Conservation (phyloP, 805 yeast genomes). For the Starmerella floris region DNA sequence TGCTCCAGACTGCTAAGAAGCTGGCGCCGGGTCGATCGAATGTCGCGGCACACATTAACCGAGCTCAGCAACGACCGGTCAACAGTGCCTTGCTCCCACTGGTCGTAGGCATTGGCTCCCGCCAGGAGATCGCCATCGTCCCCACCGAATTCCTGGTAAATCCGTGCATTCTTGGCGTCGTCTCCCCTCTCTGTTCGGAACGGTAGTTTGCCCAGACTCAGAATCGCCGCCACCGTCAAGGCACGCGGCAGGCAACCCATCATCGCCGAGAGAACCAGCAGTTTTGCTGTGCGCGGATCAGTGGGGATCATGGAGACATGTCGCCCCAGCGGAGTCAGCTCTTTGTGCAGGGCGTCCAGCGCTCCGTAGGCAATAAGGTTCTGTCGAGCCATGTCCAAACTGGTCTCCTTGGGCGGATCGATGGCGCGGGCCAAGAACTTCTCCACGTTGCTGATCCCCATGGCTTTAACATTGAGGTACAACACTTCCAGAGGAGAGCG, state of each 20-base stretch:
- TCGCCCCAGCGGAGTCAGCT: slow-evolving; percentile 63
- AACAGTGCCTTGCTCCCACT: slow-evolving; percentile 29
- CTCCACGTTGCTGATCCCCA: slow-evolving; percentile 67
- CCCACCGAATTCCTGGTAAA: slow-evolving; percentile 22
- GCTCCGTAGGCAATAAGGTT: slow-evolving; percentile 63
- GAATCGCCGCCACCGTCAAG: slow-evolving; percentile 65
- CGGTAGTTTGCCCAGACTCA: slow-evolving; percentile 56
- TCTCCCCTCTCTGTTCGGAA: slow-evolving; percentile 48
- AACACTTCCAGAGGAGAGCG: slow-evolving; percentile 73
- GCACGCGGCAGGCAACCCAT: slow-evolving; percentile 71
- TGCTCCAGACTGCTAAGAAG: slow-evolving; percentile 59
- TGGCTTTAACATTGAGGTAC: slow-evolving; percentile 70
- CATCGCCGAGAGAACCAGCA: slow-evolving; percentile 63
- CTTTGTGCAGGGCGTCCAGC: slow-evolving; percentile 33
- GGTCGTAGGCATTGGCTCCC: slow-evolving; percentile 43
- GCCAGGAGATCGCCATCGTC: slow-evolving; percentile 70
- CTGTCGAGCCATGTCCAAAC: slow-evolving; percentile 40
- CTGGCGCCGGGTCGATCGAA: slow-evolving; percentile 57
- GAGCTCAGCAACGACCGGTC: slow-evolving; percentile 2
- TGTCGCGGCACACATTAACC: slow-evolving; percentile 45
- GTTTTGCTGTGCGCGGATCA: slow-evolving; percentile 74
- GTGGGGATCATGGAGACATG: slow-evolving; percentile 70
- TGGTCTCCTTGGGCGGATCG: slow-evolving; percentile 57
- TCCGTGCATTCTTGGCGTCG: slow-evolving; percentile 27
- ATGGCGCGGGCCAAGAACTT: slow-evolving; percentile 60